A percentile compares a stretch with the other conserved stretches of the same genome.
Conservation (phyloP, 495 filamentous ascomycete species). For the Penicillium angulare region DNA sequence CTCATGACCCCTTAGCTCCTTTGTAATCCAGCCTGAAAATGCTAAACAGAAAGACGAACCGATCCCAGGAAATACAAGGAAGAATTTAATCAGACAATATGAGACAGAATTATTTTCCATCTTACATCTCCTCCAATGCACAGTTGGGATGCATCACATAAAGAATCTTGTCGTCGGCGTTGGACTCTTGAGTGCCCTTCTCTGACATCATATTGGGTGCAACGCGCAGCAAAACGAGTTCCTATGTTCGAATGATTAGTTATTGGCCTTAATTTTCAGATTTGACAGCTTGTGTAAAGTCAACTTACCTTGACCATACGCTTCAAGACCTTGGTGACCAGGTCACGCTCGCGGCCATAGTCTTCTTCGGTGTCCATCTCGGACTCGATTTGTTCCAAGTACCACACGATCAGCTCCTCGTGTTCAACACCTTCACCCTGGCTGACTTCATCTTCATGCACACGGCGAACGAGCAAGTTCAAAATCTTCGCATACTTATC, state of each 20-base stretch:
- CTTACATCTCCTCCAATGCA: slow-evolving; percentile 67
- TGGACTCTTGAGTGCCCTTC: slow-evolving; percentile 42
- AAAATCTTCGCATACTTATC: slow-evolving; percentile 92
- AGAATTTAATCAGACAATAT: slow-evolving; percentile 3
- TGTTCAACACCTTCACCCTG: slow-evolving; percentile 87
- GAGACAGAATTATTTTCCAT: neutral
- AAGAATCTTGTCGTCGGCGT: slow-evolving; percentile 54
- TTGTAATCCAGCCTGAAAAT: slow-evolving; percentile 27
- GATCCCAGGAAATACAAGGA: slow-evolving; percentile 17
- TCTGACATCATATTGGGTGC: slow-evolving; percentile 69
- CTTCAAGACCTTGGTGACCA: slow-evolving; percentile 88
- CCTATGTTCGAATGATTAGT: slow-evolving; percentile 49
- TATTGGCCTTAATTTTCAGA: neutral
- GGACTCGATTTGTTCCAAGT: slow-evolving; percentile 87
- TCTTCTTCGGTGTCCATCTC: slow-evolving; percentile 81
- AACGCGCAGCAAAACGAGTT: slow-evolving; percentile 90
- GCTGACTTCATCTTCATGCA: slow-evolving; percentile 71
- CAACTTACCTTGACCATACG: slow-evolving; percentile 89
- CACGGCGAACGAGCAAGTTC: slow-evolving; percentile 74
- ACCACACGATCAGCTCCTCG: slow-evolving; percentile 84
- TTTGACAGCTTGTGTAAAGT: neutral
- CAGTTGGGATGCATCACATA: slow-evolving; percentile 97
- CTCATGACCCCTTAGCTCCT: slow-evolving; percentile 31
- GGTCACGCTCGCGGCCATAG: slow-evolving; percentile 66
- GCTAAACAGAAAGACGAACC: slow-evolving; percentile 15